These are phyloP conservation scores for Podila clonocystis DNA, from an alignment of 192 early-diverging fungal species.

Conservation along the genomic window DNA sequence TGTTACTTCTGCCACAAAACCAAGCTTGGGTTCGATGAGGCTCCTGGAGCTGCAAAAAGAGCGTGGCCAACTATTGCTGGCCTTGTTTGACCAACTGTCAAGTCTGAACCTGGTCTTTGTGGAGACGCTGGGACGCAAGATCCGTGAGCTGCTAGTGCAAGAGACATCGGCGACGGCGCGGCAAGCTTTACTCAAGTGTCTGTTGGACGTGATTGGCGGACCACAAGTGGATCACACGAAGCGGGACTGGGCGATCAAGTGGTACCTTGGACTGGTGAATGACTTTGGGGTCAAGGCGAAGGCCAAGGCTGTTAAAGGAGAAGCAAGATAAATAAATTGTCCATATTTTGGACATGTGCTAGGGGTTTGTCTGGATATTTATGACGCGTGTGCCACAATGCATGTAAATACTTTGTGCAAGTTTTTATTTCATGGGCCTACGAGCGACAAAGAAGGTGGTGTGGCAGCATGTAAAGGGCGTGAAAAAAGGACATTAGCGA, in stretches of 20 bases:
- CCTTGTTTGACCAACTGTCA: constrained; percentile 50
- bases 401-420: no score
- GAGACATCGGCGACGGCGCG: constrained; percentile 24
- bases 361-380: no score
- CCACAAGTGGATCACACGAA: constrained; percentile 45
- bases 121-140: constrained; percentile 44
- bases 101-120: constrained; percentile 54
- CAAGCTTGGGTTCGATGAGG: neutral
- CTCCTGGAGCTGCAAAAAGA: constrained; percentile 23
- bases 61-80: constrained; percentile 44
- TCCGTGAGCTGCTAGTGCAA: constrained; percentile 31
- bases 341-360: no score
- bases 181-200: constrained; percentile 32
- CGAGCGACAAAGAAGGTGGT: no score
- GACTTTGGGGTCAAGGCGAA: constrained; percentile 16
- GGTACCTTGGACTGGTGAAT: constrained; percentile 36
- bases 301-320: neutral
- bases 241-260: constrained; percentile 49
- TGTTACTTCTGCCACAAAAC: neutral
- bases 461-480: no score
- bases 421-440: no score
- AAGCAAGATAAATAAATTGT: neutral
- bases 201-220: constrained; percentile 45
- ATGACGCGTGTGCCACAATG: no score
- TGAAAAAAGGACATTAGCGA: no score